Conservation (phyloP, 208 protist species). For the Leishmania aethiopica region DNA sequence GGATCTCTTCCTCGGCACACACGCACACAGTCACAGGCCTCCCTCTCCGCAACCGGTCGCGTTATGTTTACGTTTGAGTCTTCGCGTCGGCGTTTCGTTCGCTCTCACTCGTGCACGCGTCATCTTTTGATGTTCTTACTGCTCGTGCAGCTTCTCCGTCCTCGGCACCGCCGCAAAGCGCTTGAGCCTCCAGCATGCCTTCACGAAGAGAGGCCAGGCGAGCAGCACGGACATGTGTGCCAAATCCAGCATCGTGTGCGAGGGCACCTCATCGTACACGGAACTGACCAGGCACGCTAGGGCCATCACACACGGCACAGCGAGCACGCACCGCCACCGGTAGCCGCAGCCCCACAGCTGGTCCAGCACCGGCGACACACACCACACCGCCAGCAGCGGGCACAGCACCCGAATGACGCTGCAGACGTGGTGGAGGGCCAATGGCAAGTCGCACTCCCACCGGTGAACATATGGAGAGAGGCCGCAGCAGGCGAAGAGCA, state of each 20-base stretch:
- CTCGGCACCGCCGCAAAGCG: conserved; percentile 27
- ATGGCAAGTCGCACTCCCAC: conserved; percentile 72
- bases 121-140: conserved; percentile 17
- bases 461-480: conserved; percentile 31
- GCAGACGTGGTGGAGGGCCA: conserved; percentile 74
- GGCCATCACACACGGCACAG: conserved; percentile 36
- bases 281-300: conserved; percentile 24
- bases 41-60: background rate
- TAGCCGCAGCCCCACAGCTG: conserved; percentile 28
- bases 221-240: conserved; percentile 25
- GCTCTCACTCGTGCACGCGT: background rate
- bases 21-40: background rate
- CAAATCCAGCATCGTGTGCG: conserved; percentile 21
- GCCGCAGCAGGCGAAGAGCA: conserved; percentile 65
- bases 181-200: conserved; percentile 38
- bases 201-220: conserved; percentile 31
- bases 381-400: conserved; percentile 68
- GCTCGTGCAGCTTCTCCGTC: conserved; percentile 36
- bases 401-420: conserved; percentile 44
- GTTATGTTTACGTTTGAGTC: no score
- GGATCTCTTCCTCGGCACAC: background rate
- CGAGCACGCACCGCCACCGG: conserved; percentile 46
- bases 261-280: conserved; percentile 18
- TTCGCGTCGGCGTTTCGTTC: background rate
- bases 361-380: conserved; percentile 63